phyloP scores from a whole-genome alignment of 371 early-diverging fungal species.

The Mucor indicus region DNA sequence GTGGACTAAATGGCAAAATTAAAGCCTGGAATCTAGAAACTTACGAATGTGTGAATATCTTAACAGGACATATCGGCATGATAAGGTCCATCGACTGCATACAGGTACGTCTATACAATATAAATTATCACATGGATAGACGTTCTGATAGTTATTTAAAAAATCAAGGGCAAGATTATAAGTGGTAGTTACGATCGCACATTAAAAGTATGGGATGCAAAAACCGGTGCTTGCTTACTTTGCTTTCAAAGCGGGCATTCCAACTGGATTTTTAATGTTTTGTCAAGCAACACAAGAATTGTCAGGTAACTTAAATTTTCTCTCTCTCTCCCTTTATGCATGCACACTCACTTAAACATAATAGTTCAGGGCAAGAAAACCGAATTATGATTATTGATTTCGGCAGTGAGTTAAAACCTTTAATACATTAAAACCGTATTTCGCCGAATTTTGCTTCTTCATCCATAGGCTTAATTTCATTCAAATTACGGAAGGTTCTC shows the following conservation, averaged over 20 bases:
- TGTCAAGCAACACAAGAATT: slow-evolving; percentile 71
- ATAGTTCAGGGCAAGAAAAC: slow-evolving; percentile 1
- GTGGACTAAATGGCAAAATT: slow-evolving; percentile 91
- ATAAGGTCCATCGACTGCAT: slow-evolving; percentile 87
- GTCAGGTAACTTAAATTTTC: slow-evolving; percentile 46
- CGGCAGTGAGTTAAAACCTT: neutral
- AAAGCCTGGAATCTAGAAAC: slow-evolving; percentile 90
- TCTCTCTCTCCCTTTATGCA: neutral
- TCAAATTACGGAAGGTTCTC: too few relatives aligned
- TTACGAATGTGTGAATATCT: slow-evolving; percentile 68
- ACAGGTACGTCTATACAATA: slow-evolving; percentile 33
- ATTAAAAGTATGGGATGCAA: slow-evolving; percentile 90
- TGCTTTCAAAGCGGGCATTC: slow-evolving; percentile 75
- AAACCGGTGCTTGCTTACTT: slow-evolving; percentile 37
- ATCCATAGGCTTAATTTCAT: too few relatives aligned
- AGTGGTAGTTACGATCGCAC: slow-evolving; percentile 86
- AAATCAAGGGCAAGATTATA: slow-evolving; percentile 33
- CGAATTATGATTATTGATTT: slow-evolving; percentile 6
- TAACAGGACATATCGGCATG: slow-evolving; percentile 86
- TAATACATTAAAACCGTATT: neutral
- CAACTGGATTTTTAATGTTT: slow-evolving; percentile 92
- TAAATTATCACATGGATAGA: neutral
- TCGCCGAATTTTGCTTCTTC: too few relatives aligned
- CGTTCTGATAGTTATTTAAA: neutral
- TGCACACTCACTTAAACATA: neutral